Conservation (phyloP, 805 yeast species). For the Nakazawaea anatomiae region DNA sequence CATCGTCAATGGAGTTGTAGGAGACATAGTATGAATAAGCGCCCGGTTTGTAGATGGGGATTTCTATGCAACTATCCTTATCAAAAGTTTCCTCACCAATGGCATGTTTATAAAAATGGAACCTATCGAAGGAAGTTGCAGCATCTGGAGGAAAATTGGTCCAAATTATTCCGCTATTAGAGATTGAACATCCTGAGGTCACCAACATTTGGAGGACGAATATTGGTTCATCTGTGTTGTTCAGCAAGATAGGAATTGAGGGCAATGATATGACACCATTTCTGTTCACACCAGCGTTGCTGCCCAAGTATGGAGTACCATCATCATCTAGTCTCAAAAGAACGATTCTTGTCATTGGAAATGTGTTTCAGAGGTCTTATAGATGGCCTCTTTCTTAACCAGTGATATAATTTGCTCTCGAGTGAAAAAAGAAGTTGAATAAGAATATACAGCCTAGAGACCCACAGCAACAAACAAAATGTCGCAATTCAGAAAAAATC, state of each 20-base stretch:
- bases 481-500: neutral
- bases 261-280: constrained; percentile 51
- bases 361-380: too few species aligned
- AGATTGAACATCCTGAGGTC: constrained; percentile 69
- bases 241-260: constrained; percentile 30
- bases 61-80: constrained; percentile 52
- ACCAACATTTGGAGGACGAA: constrained; percentile 54
- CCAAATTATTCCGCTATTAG: constrained; percentile 66
- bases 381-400: too few species aligned
- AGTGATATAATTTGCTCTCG: too few species aligned
- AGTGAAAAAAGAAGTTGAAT: too few species aligned
- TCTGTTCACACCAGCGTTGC: constrained; percentile 37
- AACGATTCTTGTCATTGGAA: constrained; percentile 23
- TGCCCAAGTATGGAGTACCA: constrained; percentile 39
- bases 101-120: constrained; percentile 43
- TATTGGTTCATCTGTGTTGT: constrained; percentile 26
- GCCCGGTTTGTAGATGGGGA: constrained; percentile 69
- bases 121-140: constrained; percentile 45
- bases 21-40: constrained; percentile 69
- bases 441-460: too few species aligned
- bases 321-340: constrained; percentile 38
- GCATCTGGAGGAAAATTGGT: constrained; percentile 59
- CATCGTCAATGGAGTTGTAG: constrained; percentile 35
- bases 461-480: too few species aligned
- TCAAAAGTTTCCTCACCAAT: constrained; percentile 52